phyloP scores from a whole-genome alignment of 495 filamentous ascomycete species.

The Podospora fimiseda region DNA sequence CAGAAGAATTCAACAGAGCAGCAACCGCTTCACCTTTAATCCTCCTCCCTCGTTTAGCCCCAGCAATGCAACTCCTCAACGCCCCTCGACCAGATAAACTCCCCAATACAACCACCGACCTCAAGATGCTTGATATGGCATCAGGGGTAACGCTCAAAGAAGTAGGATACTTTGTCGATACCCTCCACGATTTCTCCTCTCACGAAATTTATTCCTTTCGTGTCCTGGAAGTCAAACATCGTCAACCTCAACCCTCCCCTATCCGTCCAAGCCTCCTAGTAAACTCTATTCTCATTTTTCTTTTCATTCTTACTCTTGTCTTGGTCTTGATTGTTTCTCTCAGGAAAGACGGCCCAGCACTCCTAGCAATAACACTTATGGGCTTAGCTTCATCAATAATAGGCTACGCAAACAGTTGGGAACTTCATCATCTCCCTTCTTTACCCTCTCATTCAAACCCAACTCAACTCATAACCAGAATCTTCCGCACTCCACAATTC shows the following conservation, averaged over 20 bases:
- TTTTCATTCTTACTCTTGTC: not conserved
- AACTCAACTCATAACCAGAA: not conserved
- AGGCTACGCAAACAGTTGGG: not conserved
- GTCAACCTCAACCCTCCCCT: not conserved
- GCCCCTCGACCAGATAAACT: not conserved
- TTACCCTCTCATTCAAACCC: not conserved
- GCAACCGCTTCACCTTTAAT: not conserved
- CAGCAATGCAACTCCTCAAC: slow-evolving; percentile 1
- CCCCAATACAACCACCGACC: not conserved
- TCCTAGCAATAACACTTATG: not conserved
- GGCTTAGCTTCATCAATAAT: not conserved
- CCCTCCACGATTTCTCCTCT: not conserved
- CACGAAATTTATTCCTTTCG: not conserved
- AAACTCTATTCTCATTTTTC: not conserved
- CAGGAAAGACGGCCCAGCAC: not conserved
- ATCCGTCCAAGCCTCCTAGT: not conserved
- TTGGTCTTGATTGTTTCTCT: not conserved
- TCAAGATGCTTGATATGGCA: not conserved
- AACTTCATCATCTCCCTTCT: not conserved
- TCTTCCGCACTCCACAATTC: not conserved
- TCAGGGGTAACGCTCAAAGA: not conserved
- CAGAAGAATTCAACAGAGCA: not conserved
- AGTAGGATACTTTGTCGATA: not conserved
- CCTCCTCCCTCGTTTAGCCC: not conserved
- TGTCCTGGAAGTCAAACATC: not conserved